A percentile compares a stretch with the other conserved stretches of the same genome.
Evolutionary conservation across 768 basidiomycete genomes (phyloP).

Genomic region (Lactarius pseudohatsudake): DNA sequence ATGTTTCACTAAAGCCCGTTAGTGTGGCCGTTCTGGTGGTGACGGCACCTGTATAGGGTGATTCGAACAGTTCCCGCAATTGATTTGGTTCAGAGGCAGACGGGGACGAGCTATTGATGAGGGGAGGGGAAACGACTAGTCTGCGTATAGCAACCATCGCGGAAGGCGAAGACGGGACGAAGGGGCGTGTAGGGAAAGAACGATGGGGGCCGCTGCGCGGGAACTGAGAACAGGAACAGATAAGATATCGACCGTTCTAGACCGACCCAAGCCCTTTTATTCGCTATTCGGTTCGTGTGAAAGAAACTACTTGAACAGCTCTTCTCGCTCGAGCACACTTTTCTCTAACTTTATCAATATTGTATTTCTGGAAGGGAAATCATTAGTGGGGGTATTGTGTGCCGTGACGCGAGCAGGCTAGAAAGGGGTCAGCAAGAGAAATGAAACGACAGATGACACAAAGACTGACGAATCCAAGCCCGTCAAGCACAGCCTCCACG

Average conservation of each 20-base stretch:
- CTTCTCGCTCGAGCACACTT: constrained; percentile 91
- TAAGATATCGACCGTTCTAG: constrained; percentile 20
- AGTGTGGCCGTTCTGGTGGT: constrained; percentile 77
- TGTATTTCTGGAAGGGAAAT: constrained; percentile 84
- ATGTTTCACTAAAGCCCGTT: constrained; percentile 67
- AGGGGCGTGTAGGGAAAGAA: background rate
- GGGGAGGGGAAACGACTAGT: constrained; percentile 57
- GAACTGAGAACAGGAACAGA: background rate
- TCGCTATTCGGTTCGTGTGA: constrained; percentile 12
- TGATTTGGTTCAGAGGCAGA: constrained; percentile 75
- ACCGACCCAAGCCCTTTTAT: constrained; percentile 9
- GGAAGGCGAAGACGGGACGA: constrained; percentile 9
- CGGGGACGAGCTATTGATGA: constrained; percentile 78
- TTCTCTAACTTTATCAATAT: constrained; percentile 96
- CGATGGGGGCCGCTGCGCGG: background rate
- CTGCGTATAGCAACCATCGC: constrained; percentile 59
- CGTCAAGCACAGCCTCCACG: constrained; percentile 95
- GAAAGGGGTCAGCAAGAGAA: constrained; percentile 14
- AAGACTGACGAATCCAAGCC: constrained; percentile 84
- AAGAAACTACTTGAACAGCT: constrained; percentile 66
- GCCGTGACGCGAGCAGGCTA: constrained; percentile 97
- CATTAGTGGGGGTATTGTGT: constrained; percentile 83
- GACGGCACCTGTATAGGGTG: constrained; percentile 70
- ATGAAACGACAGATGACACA: background rate
- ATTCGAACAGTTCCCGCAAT: constrained; percentile 63